phyloP scores from a whole-genome alignment of 306 rosid genomes.

The Echinosophora koreensis region DNA sequence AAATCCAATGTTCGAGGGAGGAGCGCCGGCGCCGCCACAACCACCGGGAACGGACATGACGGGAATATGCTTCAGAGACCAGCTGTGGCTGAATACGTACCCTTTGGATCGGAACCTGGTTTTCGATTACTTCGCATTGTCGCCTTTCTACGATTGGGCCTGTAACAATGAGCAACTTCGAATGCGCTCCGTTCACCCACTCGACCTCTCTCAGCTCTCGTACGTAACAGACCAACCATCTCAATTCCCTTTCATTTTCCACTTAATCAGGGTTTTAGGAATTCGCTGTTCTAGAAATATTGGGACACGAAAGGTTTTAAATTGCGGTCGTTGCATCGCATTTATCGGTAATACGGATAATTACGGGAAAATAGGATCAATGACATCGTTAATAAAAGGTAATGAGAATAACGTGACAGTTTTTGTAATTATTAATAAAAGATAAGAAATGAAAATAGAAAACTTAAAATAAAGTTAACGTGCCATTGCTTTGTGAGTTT shows the following conservation, averaged over 20 bases:
- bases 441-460: too few species aligned
- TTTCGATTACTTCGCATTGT: slow-evolving; percentile 92
- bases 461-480: too few species aligned
- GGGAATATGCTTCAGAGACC: slow-evolving; percentile 95
- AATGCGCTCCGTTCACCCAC: slow-evolving; percentile 90
- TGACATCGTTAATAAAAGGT: too few species aligned
- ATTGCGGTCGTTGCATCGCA: too few species aligned
- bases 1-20: slow-evolving; percentile 63
- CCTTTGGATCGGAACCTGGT: slow-evolving; percentile 91
- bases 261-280: slow-evolving; percentile 17
- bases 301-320: too few species aligned
- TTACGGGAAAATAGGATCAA: too few species aligned
- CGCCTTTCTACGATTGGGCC: slow-evolving; percentile 93
- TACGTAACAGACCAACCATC: slow-evolving; percentile 53
- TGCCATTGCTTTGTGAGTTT: too few species aligned
- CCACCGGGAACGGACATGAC: slow-evolving; percentile 96
- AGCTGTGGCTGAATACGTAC: slow-evolving; percentile 88
- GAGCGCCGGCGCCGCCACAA: slow-evolving; percentile 57
- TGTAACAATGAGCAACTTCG: slow-evolving; percentile 94
- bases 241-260: neutral
- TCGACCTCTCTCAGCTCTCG: slow-evolving; percentile 81
- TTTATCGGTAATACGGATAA: too few species aligned
- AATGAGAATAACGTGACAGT: too few species aligned
- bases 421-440: too few species aligned
- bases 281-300: too few species aligned